Base-by-base conservation (phyloP, 202 grass and related monocot genomes). In the Saccharum hybrid region DNA sequence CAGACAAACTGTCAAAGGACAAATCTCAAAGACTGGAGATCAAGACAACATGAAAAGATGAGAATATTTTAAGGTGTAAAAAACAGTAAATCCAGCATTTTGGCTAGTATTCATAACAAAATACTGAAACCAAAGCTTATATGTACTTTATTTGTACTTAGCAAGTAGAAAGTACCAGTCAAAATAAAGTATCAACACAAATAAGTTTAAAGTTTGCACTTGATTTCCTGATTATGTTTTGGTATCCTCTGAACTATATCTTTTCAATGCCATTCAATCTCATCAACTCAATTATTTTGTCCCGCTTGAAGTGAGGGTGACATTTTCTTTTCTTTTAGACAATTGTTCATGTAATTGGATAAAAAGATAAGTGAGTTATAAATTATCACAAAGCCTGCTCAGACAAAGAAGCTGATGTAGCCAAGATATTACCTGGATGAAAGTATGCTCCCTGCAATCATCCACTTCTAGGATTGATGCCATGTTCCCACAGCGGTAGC, bases 391-490 rank as follows among this genome's bases (percentile, higher is more conserved):
- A 80, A 26, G 45, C 12, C 15, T 45, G 15, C n/a, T 28, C 62
- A 59, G 40, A 33, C 3, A 68, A 52, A 40, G 67, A 3, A 56
- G 14, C 3, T 10, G 36, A 54, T 38, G n/a, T 22, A 48, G 18
- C 14, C 56, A 52, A 43, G 30, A 70, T 21, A 30, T 13, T 81
- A 97, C 94, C 94, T 97, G 94, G 82, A 93, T 95, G 82, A 98
- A 98, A 62, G 92, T 95, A 83, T 98, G 95, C 77, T 92, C 92
- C 80, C 88, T 87, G 83, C 95, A 98, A 87, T 98, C 95, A 85
- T 98, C 95, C 83, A 98, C 95, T 90, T 98, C 95, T 66, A 98
- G 87, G 88, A 98, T 98, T 61, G 95, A 98, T 33, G 95, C 95
- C 95, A 94, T 98, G 77, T 98, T 98, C 45, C 95, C 95, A 39